Conservation (phyloP, 208 protist genomes). For the Giardia muris region DNA sequence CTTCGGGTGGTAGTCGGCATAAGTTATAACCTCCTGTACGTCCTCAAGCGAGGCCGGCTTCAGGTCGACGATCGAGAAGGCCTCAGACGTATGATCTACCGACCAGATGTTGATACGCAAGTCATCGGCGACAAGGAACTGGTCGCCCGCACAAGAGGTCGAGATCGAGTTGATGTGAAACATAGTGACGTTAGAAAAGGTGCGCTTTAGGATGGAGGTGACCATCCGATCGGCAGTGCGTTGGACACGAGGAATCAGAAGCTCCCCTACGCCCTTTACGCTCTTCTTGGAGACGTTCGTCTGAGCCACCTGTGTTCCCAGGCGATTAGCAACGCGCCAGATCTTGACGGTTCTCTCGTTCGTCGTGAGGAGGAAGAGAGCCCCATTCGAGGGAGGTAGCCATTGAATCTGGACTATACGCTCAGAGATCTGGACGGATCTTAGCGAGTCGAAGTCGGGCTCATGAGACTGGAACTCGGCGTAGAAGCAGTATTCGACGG, state of each 20-base stretch:
- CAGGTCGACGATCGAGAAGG: background rate
- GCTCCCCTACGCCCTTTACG: background rate
- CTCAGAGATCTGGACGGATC: constrained; percentile 17
- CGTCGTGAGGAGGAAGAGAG: background rate
- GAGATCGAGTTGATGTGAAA: constrained; percentile 19
- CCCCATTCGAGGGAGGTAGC: background rate
- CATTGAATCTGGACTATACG: constrained; percentile 11
- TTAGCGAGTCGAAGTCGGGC: background rate
- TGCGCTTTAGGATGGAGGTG: background rate
- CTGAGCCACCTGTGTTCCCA: background rate
- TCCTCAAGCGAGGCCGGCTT: constrained; percentile 18
- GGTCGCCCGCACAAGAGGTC: background rate
- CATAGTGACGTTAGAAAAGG: constrained; percentile 15
- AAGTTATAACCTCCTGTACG: constrained; percentile 12
- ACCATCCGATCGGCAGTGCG: background rate
- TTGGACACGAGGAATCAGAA: background rate
- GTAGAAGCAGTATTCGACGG: constrained; percentile 18
- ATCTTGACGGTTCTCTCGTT: constrained; percentile 20
- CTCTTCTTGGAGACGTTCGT: background rate
- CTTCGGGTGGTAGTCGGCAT: background rate
- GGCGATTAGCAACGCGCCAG: constrained; percentile 9
- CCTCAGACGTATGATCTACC: background rate
- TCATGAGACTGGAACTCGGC: constrained; percentile 17
- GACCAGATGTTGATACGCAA: constrained; percentile 13
- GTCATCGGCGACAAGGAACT: constrained; percentile 18